These are phyloP conservation scores for Stephanodiscus triporus DNA, from an alignment of 108 stramenopile species.

Conservation along the genomic window DNA sequence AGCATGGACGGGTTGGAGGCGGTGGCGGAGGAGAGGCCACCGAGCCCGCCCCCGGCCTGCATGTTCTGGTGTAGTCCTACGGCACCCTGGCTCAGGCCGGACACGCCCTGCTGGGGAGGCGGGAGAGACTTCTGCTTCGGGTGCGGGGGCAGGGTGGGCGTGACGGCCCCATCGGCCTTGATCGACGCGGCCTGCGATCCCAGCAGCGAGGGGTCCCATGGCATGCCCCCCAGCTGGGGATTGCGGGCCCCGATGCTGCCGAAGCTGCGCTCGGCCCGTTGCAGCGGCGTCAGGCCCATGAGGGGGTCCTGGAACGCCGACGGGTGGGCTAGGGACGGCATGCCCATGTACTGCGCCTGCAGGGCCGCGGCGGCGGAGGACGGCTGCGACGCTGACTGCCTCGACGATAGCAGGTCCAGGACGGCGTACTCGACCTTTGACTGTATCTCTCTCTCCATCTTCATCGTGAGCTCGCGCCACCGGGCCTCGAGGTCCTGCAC, in stretches of 20 bases:
- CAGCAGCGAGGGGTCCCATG: slow-evolving; percentile 11
- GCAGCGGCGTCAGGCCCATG: slow-evolving; percentile 6
- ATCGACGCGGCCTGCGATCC: slow-evolving; percentile 32
- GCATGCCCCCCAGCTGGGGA: neutral
- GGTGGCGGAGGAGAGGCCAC: slow-evolving; percentile 59
- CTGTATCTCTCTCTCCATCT: slow-evolving; percentile 22
- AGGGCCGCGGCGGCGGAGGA: neutral
- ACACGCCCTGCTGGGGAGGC: slow-evolving; percentile 8
- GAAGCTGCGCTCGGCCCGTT: slow-evolving; percentile 16
- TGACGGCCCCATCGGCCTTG: slow-evolving; percentile 35
- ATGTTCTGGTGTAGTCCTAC: slow-evolving; percentile 1
- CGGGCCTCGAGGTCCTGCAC: slow-evolving; percentile 32
- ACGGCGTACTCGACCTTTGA: slow-evolving; percentile 36
- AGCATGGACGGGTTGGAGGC: slow-evolving; percentile 46
- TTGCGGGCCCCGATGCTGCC: slow-evolving; percentile 14
- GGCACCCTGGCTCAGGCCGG: neutral
- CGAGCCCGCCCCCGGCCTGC: slow-evolving; percentile 53
- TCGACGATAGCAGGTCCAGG: slow-evolving; percentile 34
- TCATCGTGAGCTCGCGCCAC: slow-evolving; percentile 4
- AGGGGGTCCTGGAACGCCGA: slow-evolving; percentile 1
- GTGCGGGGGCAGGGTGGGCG: slow-evolving; percentile 78
- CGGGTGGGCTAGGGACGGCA: neutral
- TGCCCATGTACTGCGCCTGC: neutral
- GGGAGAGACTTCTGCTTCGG: slow-evolving; percentile 82
- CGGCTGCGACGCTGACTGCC: slow-evolving; percentile 5